A percentile compares a stretch with the other conserved stretches of the same genome.
phyloP scores from a whole-genome alignment of 2,329 filamentous ascomycete genomes.

The Fusarium sp. region DNA sequence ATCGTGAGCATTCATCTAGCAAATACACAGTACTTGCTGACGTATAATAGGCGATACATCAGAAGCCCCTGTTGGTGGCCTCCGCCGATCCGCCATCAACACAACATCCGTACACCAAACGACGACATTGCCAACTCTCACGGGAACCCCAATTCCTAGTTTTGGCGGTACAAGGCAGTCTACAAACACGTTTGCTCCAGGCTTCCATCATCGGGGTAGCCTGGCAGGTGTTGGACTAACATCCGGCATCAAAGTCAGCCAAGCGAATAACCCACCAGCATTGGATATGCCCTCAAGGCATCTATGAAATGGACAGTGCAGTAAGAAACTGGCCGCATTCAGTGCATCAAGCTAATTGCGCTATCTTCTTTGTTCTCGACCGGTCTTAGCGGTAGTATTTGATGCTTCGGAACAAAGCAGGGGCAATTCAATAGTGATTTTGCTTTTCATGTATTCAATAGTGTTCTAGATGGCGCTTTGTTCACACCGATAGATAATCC shows the following conservation, averaged over 20 bases:
- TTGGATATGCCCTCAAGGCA: conserved; percentile 20
- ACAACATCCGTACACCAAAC: conserved; percentile 9
- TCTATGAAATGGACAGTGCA: conserved; percentile 2
- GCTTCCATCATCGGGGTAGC: conserved; percentile 34
- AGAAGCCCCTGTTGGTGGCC: conserved; percentile 1
- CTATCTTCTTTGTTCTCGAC: not conserved
- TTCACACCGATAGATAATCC: not conserved
- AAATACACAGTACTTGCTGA: conserved; percentile 2
- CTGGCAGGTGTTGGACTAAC: conserved; percentile 43
- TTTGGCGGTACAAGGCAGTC: conserved; percentile 14
- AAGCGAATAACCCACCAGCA: conserved; percentile 30
- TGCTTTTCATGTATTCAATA: not conserved
- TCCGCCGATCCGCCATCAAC: conserved; percentile 16
- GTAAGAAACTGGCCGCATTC: not conserved
- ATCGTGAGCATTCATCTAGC: conserved; percentile 19
- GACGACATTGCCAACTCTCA: conserved; percentile 1
- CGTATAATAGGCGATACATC: conserved; percentile 11
- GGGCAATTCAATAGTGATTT: not conserved
- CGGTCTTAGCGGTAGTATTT: too few relatives aligned
- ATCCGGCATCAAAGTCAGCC: conserved; percentile 46
- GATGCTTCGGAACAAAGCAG: not conserved
- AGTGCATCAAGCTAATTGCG: not conserved
- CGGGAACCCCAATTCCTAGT: conserved; percentile 11
- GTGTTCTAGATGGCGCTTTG: not conserved
- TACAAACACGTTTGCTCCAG: conserved; percentile 10